phyloP scores from a whole-genome alignment of 495 filamentous ascomycete species.

The Aspergillus indologenus region DNA sequence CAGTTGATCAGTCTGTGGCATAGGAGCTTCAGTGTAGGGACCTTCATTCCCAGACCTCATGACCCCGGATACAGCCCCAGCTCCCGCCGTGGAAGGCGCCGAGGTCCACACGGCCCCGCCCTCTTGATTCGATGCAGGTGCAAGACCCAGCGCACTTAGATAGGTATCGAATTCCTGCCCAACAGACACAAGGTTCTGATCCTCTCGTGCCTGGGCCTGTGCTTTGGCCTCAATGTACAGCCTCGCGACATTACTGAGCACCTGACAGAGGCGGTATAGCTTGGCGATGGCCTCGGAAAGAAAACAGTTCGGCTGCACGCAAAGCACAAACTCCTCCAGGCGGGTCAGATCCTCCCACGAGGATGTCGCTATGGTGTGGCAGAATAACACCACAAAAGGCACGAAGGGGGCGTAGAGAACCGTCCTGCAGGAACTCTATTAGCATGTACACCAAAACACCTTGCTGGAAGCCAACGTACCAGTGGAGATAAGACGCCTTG shows the following conservation, averaged over 20 bases:
- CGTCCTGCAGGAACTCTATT: conserved; percentile 43
- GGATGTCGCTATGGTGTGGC: conserved; percentile 56
- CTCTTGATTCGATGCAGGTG: conserved; percentile 35
- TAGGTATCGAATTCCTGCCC: conserved; percentile 64
- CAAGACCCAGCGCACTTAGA: conserved; percentile 60
- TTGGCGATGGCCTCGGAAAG: conserved; percentile 56
- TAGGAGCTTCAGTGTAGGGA: conserved; percentile 9
- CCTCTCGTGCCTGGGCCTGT: conserved; percentile 40
- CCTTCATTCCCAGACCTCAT: conserved; percentile 11
- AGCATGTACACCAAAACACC: not conserved
- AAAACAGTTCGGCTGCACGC: conserved; percentile 48
- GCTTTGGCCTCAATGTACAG: conserved; percentile 60
- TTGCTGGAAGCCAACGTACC: conserved; percentile 38
- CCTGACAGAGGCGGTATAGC: conserved; percentile 58
- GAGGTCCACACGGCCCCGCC: conserved; percentile 15
- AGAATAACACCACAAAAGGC: conserved; percentile 69
- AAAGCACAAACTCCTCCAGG: conserved; percentile 55
- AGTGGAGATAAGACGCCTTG: conserved; percentile 59
- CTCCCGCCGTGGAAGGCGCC: not conserved
- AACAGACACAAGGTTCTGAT: conserved; percentile 45
- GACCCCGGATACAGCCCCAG: conserved; percentile 16
- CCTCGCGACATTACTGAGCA: conserved; percentile 58
- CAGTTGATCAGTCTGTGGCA: conserved; percentile 46
- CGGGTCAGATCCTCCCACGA: conserved; percentile 45
- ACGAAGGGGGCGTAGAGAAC: conserved; percentile 65